Conservation (phyloP, 441 rosid species). For the Flueggea neowawraea region DNA sequence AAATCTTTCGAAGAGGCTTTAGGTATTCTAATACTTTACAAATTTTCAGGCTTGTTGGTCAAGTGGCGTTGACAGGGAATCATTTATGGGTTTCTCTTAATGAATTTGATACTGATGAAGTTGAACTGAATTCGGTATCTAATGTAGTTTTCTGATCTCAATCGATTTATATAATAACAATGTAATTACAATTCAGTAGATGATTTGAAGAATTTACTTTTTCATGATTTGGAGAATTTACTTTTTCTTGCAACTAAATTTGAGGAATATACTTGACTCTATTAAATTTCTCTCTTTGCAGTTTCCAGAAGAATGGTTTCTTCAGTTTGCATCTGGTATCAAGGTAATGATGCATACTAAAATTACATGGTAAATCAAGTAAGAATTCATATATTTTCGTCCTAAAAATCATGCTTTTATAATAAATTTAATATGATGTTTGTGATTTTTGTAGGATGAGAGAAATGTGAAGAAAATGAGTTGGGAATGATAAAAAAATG, state of each 20-base stretch:
- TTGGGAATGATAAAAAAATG: too few relatives aligned
- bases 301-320: constrained; percentile 65
- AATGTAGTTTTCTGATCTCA: constrained; percentile 27
- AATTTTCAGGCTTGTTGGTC: constrained; percentile 43
- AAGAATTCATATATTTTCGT: too few relatives aligned
- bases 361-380: too few relatives aligned
- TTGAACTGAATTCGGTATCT: constrained; percentile 19
- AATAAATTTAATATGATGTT: too few relatives aligned
- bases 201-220: not conserved
- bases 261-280: constrained; percentile 1
- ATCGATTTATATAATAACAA: not conserved
- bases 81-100: constrained; percentile 43
- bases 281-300: constrained; percentile 25
- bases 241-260: too few relatives aligned
- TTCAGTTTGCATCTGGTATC: constrained; percentile 56
- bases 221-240: too few relatives aligned
- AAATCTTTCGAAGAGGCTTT: not conserved
- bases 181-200: not conserved
- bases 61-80: constrained; percentile 35
- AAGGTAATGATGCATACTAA: too few relatives aligned
- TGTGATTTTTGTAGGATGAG: too few relatives aligned
- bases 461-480: too few relatives aligned
- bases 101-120: constrained; percentile 23
- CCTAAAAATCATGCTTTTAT: too few relatives aligned
- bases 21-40: constrained; percentile 7